Conservation (phyloP, 2,329 filamentous ascomycete genomes). For the Fusarium virguliforme region DNA sequence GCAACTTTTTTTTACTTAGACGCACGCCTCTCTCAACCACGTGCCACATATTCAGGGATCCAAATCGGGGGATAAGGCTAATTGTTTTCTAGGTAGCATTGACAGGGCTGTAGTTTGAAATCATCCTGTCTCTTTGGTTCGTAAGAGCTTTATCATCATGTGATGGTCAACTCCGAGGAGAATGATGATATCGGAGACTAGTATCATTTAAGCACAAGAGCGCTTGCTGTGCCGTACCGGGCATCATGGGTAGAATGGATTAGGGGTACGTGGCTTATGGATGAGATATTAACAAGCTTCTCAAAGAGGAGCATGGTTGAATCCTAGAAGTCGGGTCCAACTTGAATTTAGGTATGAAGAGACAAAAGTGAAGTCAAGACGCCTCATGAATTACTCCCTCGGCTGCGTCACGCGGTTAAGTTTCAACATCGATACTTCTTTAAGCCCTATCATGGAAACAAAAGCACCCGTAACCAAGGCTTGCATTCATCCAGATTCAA, state of each 20-base stretch:
- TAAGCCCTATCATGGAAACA: neutral
- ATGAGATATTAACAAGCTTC: neutral
- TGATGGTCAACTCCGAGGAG: conserved; percentile 1
- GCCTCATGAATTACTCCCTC: too few species aligned
- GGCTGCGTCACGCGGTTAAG: too few species aligned
- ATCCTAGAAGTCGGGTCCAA: neutral
- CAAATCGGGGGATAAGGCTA: neutral
- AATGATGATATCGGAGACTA: neutral
- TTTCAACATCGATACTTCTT: too few species aligned
- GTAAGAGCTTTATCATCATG: neutral
- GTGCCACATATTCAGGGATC: neutral
- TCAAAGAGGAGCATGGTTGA: neutral
- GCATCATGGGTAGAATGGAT: too few species aligned
- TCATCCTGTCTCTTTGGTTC: neutral
- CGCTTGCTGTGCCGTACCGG: too few species aligned
- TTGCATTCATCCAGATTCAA: neutral
- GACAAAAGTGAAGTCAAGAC: neutral
- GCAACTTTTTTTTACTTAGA: conserved; percentile 21
- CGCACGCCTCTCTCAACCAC: conserved; percentile 16
- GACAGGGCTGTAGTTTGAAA: neutral
- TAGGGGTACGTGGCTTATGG: too few species aligned
- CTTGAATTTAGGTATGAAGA: neutral
- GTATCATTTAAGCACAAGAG: neutral
- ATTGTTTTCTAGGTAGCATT: neutral
- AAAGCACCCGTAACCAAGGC: neutral